Evolutionary conservation across 805 yeast species (phyloP), one percentile per base, ranked within the genome.

Genomic region (Ogataea henricii): DNA sequence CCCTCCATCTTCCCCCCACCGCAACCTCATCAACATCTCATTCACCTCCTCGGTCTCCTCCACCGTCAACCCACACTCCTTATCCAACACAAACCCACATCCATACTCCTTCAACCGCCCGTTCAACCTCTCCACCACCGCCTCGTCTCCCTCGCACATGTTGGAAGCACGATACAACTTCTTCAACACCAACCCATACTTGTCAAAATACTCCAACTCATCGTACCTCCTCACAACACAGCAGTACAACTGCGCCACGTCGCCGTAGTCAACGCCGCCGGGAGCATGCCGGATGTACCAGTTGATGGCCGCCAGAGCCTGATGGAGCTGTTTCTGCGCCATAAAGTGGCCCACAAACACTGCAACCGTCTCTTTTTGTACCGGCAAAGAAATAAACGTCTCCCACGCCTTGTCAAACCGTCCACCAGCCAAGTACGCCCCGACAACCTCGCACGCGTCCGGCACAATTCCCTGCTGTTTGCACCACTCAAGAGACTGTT

Each of bases 161-260:
- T 35, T 39, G 6, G 45, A 35, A 6, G 47, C 45, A 12, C 45
- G 37, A 25, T 37, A 48, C 26, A 48, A 39, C 33, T 44, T 48
- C 34, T 44, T 48, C 37, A 44, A 6, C 8, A 45, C 48, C 29
- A 40, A 7, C n/a, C 29, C 48, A 26, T 40, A 45, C 18, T 44
- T 22, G 7, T 44, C 27, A 23, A 45, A 45, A 9, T 22, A 8
- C 16, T 16, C 22, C 4, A 43, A 10, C 13, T 40, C 16, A 6
- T n/a, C 8, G n/a, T 22, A 40, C 12, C 26, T 13, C 34, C 27
- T 16, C 25, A 44, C 10, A 6, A 48, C 20, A 16, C 34, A 12
- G 25, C 20, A 20, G 35, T 45, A 48, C 9, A 45, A 29, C 22
- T 27, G 23, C 4, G 41, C 22, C 26, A 40, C 36, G 10, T 18